Evolutionary conservation across 371 early-diverging fungal species (phyloP).

Genomic region (Cokeromyces recurvatus): DNA sequence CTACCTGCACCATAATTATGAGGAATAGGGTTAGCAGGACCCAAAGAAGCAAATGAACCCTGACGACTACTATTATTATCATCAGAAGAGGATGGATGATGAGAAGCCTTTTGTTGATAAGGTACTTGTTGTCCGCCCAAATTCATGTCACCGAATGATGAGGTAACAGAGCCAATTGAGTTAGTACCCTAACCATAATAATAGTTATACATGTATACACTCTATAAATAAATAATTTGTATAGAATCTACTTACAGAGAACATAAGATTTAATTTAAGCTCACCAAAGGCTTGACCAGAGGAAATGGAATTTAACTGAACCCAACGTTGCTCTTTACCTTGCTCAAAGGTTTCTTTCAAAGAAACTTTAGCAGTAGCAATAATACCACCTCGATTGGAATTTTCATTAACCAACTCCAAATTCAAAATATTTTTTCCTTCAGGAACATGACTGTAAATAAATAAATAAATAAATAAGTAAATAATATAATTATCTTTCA

Average conservation of each 20-base stretch:
- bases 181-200: slow-evolving; percentile 9
- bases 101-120: slow-evolving; percentile 6
- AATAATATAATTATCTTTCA: neutral
- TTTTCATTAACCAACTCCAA: slow-evolving; percentile 22
- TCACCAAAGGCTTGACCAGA: slow-evolving; percentile 12
- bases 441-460: slow-evolving; percentile 12
- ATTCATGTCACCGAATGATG: slow-evolving; percentile 17
- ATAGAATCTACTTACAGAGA: slow-evolving; percentile 9
- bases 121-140: slow-evolving; percentile 13
- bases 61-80: slow-evolving; percentile 11
- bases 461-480: neutral
- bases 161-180: slow-evolving; percentile 11
- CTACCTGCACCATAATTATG: slow-evolving; percentile 20
- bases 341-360: slow-evolving; percentile 7
- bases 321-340: slow-evolving; percentile 12
- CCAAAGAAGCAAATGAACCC: slow-evolving; percentile 16
- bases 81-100: neutral
- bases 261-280: slow-evolving; percentile 13
- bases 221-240: neutral
- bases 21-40: slow-evolving; percentile 25
- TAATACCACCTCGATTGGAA: slow-evolving; percentile 13
- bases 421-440: slow-evolving; percentile 14
- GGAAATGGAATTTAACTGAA: slow-evolving; percentile 6
- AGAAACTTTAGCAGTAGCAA: slow-evolving; percentile 9
- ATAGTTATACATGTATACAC: no score